A percentile compares a stretch with the other conserved stretches of the same genome.
These are phyloP conservation scores for Lepraria neglecta DNA, from an alignment of 495 filamentous ascomycete species.

Conservation along the genomic window DNA sequence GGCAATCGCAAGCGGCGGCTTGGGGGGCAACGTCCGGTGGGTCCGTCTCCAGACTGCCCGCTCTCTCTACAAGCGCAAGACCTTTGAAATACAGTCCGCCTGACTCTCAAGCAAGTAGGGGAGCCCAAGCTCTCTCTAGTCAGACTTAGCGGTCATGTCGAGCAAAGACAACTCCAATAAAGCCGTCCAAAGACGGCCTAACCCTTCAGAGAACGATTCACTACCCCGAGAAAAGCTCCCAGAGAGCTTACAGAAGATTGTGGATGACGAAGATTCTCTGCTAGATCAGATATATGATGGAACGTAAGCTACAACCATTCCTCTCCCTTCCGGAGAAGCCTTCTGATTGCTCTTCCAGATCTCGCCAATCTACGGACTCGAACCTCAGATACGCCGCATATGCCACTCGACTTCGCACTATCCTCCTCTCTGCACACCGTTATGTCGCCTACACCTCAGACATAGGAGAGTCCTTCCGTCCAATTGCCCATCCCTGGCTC, in stretches of 20 bases:
- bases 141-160: conserved; percentile 14
- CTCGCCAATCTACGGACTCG: conserved; percentile 73
- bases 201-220: conserved; percentile 13
- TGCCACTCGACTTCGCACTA: conserved; percentile 75
- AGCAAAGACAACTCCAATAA: conserved; percentile 15
- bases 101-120: background rate
- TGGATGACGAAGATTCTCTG: conserved; percentile 72
- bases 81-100: background rate
- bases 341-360: conserved; percentile 43
- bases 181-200: conserved; percentile 10
- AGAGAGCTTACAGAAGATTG: conserved; percentile 59
- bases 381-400: conserved; percentile 89
- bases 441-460: conserved; percentile 98
- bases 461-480: conserved; percentile 93
- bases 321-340: background rate
- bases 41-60: background rate
- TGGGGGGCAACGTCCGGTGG: conserved; percentile 6
- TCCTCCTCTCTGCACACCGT: conserved; percentile 83
- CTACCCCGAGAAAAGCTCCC: conserved; percentile 56
- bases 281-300: conserved; percentile 71
- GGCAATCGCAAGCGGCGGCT: conserved; percentile 12
- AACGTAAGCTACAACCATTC: conserved; percentile 55
- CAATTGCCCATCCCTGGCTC: conserved; percentile 76
- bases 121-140: background rate
- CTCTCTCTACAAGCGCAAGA: background rate